Conservation (phyloP, 2,329 filamentous ascomycete genomes). For the Capronia epimyces region DNA sequence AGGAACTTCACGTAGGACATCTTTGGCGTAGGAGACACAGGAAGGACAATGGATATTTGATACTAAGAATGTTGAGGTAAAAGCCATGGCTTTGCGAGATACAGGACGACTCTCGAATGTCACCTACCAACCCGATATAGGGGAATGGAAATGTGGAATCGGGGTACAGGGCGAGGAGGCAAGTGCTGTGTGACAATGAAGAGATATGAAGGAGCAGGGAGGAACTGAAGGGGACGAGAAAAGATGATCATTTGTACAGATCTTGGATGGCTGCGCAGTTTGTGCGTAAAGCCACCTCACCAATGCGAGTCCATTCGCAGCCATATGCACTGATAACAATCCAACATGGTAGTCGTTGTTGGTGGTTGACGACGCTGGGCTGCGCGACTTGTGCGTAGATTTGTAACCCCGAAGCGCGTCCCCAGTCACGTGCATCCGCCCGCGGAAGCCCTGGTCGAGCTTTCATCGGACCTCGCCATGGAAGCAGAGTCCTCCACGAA, state of each 20-base stretch:
- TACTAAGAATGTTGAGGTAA: slow-evolving; percentile 40
- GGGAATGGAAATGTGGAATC: not conserved
- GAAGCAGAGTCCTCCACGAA: no score
- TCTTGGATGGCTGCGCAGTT: slow-evolving; percentile 12
- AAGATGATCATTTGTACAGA: not conserved
- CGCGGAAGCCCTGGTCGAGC: not conserved
- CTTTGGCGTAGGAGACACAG: slow-evolving; percentile 43
- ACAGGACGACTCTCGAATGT: not conserved
- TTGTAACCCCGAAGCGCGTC: not conserved
- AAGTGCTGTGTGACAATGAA: not conserved
- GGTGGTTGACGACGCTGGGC: not conserved
- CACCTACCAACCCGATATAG: not conserved
- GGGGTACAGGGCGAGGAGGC: slow-evolving; percentile 1
- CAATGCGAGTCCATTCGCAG: not conserved
- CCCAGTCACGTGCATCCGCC: not conserved
- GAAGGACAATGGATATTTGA: slow-evolving; percentile 48
- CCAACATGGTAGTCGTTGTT: not conserved
- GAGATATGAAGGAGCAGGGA: not conserved
- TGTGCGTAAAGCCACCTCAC: slow-evolving; percentile 24
- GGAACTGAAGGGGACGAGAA: not conserved
- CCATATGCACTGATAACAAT: not conserved
- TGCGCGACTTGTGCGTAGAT: slow-evolving; percentile 25
- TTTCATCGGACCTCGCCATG: no score
- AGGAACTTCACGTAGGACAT: slow-evolving; percentile 37
- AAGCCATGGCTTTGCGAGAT: slow-evolving; percentile 12